Evolutionary conservation across 257 asterid genomes (phyloP).

Genomic region (Solanum clarkiae): DNA sequence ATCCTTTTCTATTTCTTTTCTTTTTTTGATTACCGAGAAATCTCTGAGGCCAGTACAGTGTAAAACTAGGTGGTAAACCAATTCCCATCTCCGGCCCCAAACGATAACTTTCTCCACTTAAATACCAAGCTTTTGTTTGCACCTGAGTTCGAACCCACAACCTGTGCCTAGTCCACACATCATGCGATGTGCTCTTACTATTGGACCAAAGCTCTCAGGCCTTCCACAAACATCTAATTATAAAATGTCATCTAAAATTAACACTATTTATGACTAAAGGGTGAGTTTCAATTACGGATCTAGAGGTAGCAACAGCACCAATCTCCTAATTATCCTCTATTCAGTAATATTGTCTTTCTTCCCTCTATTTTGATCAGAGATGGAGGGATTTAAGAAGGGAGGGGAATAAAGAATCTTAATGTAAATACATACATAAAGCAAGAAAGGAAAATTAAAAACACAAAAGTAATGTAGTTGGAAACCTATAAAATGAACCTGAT

Average conservation of each 20-base stretch:
- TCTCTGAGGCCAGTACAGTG: not conserved
- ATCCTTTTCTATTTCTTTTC: not conserved
- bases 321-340: not conserved
- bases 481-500: not conserved
- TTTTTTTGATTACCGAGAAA: not conserved
- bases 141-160: not conserved
- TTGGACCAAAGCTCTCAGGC: not conserved
- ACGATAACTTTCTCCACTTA: not conserved
- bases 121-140: not conserved
- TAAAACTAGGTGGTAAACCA: not conserved
- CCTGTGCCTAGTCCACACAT: not conserved
- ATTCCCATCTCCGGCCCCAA: not conserved
- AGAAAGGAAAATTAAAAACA: not conserved
- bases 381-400: not conserved
- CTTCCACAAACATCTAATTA: not conserved
- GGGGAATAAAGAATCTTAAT: not conserved
- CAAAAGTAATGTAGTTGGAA: not conserved
- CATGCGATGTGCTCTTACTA: not conserved
- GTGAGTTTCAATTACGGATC: not conserved
- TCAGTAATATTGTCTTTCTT: not conserved
- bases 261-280: not conserved
- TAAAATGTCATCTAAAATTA: not conserved
- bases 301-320: not conserved
- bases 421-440: not conserved
- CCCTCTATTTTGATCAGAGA: not conserved